phyloP scores from a whole-genome alignment of 139 green algal species.

The Coccomyxa sp. region DNA sequence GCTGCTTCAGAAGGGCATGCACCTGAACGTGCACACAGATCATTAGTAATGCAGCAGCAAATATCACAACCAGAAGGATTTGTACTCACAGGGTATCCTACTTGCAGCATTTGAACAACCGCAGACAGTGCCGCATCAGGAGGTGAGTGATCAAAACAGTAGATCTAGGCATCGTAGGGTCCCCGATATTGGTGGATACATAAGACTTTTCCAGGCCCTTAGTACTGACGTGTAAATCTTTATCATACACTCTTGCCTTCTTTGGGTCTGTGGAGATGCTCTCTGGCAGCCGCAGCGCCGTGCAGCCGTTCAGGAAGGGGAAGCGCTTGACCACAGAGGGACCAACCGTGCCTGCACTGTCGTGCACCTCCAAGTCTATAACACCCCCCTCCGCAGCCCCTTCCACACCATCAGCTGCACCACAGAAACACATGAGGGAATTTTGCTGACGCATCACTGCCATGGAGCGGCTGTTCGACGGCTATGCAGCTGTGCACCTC shows the following conservation, averaged over 20 bases:
- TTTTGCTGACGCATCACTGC: too few relatives aligned
- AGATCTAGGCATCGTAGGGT: too few relatives aligned
- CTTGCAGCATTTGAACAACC: neutral
- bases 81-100: neutral
- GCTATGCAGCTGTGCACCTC: too few relatives aligned
- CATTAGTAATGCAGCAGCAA: neutral
- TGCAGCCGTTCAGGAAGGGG: conserved; percentile 60
- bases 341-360: neutral
- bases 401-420: neutral
- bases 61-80: neutral
- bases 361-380: too few relatives aligned
- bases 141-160: too few relatives aligned
- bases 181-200: too few relatives aligned
- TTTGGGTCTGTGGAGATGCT: conserved; percentile 9
- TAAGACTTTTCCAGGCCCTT: neutral
- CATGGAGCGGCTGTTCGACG: too few relatives aligned
- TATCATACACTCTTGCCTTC: neutral
- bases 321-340: conserved; percentile 29
- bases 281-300: conserved; percentile 33
- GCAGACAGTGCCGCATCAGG: too few relatives aligned
- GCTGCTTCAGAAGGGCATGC: neutral
- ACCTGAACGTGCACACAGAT: neutral
- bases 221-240: neutral
- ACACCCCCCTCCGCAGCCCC: neutral
- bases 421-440: neutral